phyloP scores from a whole-genome alignment of 352 stramenopile species.

The Peronosclerospora sorghi region DNA sequence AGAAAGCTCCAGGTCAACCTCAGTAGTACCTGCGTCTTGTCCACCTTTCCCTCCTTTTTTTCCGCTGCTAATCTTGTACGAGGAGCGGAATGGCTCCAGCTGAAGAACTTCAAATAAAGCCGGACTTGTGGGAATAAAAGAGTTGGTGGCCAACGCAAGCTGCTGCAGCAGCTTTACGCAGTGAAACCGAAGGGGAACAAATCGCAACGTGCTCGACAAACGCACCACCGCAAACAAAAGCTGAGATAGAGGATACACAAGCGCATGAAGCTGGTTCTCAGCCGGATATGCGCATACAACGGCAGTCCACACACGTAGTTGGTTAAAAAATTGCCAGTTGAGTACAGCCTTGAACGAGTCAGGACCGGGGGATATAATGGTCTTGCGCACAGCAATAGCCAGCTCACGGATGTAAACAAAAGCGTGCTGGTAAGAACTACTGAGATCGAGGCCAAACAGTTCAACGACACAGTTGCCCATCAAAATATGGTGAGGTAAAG shows the following conservation, averaged over 20 bases:
- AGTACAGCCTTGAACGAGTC: conserved; percentile 85
- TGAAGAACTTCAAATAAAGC: conserved; percentile 92
- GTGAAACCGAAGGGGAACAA: conserved; percentile 92
- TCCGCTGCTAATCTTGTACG: conserved; percentile 48
- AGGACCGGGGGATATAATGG: conserved; percentile 89
- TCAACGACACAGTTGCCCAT: conserved; percentile 98
- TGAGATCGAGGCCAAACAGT: conserved; percentile 93
- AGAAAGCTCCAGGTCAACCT: conserved; percentile 69
- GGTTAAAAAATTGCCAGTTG: conserved; percentile 98
- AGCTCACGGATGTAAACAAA: conserved; percentile 99
- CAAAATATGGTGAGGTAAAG: conserved; percentile 75
- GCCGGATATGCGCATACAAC: conserved; percentile 87
- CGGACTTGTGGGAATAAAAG: conserved; percentile 92
- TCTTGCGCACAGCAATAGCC: conserved; percentile 94
- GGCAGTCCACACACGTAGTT: conserved; percentile 92
- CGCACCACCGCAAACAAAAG: conserved; percentile 64
- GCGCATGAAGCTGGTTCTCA: conserved; percentile 78
- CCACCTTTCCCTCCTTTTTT: conserved; percentile 24
- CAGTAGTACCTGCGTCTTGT: conserved; percentile 21
- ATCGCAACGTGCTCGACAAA: conserved; percentile 67
- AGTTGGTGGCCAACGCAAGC: conserved; percentile 88
- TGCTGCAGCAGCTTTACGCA: conserved; percentile 95
- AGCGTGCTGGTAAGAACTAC: conserved; percentile 96
- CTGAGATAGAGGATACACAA: conserved; percentile 95
- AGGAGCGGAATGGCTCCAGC: conserved; percentile 82